Percentiles rank a stretch among this genome's conserved stretches.
These are phyloP conservation scores for Ustilago tritici DNA, from an alignment of 1,284 basidiomycete species.

Conservation along the genomic window DNA sequence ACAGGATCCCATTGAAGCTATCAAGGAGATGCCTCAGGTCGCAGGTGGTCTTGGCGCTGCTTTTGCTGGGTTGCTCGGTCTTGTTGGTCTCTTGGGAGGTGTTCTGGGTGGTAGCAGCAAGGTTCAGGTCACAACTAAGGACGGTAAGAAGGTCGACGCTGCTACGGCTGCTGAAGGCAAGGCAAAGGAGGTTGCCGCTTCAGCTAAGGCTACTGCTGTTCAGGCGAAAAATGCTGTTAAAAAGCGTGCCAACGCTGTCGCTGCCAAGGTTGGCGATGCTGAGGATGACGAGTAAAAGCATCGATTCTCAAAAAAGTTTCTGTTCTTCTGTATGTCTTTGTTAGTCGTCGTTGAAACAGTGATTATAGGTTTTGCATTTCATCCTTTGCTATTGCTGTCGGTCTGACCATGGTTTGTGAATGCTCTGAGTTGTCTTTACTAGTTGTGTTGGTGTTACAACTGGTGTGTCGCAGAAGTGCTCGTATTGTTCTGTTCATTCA, in stretches of 20 bases:
- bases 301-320: not conserved
- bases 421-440: no score
- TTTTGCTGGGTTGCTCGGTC: slow-evolving; percentile 56
- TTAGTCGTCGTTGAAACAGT: slow-evolving; percentile 7
- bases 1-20: slow-evolving; percentile 59
- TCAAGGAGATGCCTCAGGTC: slow-evolving; percentile 62
- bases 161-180: slow-evolving; percentile 43
- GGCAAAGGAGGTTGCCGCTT: slow-evolving; percentile 43
- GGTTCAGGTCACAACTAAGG: slow-evolving; percentile 44
- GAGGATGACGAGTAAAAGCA: slow-evolving; percentile 40
- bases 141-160: slow-evolving; percentile 57
- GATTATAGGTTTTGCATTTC: slow-evolving; percentile 3
- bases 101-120: slow-evolving; percentile 47
- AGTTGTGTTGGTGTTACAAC: not conserved
- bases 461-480: no score
- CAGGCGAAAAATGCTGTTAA: slow-evolving; percentile 53
- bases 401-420: not conserved
- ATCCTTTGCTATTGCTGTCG: not conserved
- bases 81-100: slow-evolving; percentile 58
- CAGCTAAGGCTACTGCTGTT: slow-evolving; percentile 56
- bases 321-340: not conserved
- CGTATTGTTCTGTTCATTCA: not conserved
- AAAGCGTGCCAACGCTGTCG: slow-evolving; percentile 54
- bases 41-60: slow-evolving; percentile 59
- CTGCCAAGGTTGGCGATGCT: slow-evolving; percentile 54